Conservation (phyloP, 2,329 filamentous ascomycete species). For the Paradendryphiella salina region DNA sequence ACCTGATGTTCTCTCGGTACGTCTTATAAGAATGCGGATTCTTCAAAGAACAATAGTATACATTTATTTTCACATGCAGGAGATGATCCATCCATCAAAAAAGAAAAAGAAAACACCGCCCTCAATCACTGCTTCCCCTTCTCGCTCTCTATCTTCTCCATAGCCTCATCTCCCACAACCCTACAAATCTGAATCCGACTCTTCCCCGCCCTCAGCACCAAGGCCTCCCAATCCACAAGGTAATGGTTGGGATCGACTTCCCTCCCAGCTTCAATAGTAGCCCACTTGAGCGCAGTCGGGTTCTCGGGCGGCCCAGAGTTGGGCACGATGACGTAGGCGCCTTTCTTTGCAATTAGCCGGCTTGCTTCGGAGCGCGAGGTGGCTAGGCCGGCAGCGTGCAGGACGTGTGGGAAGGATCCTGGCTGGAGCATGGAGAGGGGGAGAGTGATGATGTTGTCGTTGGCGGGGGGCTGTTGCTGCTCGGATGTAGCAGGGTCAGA, state of each 20-base stretch:
- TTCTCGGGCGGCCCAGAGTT: constrained; percentile 50
- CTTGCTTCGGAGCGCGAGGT: constrained; percentile 61
- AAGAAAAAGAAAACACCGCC: neutral
- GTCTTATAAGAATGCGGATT: too few relatives aligned
- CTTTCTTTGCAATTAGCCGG: constrained; percentile 59
- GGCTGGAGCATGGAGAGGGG: constrained; percentile 60
- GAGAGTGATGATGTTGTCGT: constrained; percentile 61
- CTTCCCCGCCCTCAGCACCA: constrained; percentile 63
- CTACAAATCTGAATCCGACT: constrained; percentile 62
- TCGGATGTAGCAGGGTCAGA: constrained; percentile 15
- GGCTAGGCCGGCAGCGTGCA: constrained; percentile 64
- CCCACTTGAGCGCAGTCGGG: constrained; percentile 60
- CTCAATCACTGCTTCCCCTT: neutral
- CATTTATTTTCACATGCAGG: too few relatives aligned
- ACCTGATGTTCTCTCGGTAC: too few relatives aligned
- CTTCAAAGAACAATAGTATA: too few relatives aligned
- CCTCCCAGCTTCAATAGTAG: constrained; percentile 64
- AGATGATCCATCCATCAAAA: too few relatives aligned
- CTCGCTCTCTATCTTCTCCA: neutral
- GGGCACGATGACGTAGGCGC: constrained; percentile 59
- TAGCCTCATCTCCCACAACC: constrained; percentile 56
- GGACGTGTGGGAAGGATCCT: constrained; percentile 61
- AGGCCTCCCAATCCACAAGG: constrained; percentile 59
- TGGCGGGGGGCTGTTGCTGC: constrained; percentile 11
- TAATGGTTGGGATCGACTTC: constrained; percentile 61